phyloP scores from a whole-genome alignment of 257 asterid species.

The Gardenia jasminoides region DNA sequence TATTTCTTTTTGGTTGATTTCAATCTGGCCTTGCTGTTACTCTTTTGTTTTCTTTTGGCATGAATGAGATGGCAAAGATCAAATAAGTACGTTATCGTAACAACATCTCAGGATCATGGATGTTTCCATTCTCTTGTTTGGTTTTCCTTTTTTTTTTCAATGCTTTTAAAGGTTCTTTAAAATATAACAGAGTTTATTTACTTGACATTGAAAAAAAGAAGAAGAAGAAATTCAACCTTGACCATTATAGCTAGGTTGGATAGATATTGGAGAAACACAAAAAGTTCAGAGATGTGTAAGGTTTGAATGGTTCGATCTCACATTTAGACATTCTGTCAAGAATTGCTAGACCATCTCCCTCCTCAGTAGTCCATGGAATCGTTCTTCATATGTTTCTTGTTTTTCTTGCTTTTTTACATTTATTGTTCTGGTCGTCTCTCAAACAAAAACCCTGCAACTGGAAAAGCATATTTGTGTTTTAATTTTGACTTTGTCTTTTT shows the following conservation, averaged over 20 bases:
- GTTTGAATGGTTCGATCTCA: background rate
- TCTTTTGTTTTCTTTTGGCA: background rate
- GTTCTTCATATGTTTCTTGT: background rate
- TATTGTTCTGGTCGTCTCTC: too few species aligned
- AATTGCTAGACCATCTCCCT: background rate
- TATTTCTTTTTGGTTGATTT: background rate
- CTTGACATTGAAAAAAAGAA: background rate
- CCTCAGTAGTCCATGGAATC: background rate
- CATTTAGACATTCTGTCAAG: too few species aligned
- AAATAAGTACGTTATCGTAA: background rate
- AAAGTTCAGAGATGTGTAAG: background rate
- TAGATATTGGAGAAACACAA: background rate
- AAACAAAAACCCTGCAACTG: too few species aligned
- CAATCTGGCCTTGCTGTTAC: background rate
- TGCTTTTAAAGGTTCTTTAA: background rate
- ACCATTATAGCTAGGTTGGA: background rate
- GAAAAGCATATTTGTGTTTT: too few species aligned
- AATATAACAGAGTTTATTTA: background rate
- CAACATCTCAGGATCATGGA: background rate
- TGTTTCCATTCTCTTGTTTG: background rate
- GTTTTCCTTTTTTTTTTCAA: background rate
- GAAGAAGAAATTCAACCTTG: background rate
- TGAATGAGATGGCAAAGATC: conserved; percentile 1
- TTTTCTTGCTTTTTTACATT: background rate
- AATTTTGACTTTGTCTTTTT: too few species aligned